These are phyloP conservation scores for Diaporthe destruens DNA, from an alignment of 2,329 filamentous ascomycete genomes.

Conservation along the genomic window DNA sequence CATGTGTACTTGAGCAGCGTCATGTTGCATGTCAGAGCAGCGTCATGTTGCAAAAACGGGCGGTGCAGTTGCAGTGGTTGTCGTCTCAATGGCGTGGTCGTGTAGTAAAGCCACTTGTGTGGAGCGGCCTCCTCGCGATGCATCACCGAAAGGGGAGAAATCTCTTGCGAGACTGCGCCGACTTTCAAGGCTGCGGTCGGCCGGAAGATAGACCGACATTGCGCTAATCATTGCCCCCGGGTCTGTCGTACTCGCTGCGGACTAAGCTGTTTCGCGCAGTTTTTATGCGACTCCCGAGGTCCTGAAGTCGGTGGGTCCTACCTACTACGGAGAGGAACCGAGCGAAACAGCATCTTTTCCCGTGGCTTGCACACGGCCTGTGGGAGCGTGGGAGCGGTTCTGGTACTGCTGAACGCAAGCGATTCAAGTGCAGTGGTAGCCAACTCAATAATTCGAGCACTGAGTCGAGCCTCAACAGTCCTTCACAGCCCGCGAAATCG, in stretches of 20 bases:
- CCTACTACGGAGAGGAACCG: background rate
- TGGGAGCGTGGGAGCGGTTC: no score
- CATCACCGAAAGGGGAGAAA: slow-evolving; percentile 7
- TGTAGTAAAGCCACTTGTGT: slow-evolving; percentile 2
- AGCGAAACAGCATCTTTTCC: slow-evolving; percentile 26
- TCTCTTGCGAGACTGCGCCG: slow-evolving; percentile 26
- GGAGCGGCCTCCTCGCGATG: background rate
- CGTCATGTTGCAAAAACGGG: background rate
- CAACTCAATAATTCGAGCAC: background rate
- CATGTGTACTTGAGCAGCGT: background rate
- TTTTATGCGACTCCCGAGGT: slow-evolving; percentile 21
- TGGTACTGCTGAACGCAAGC: background rate
- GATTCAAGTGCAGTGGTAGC: background rate
- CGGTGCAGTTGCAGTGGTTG: background rate
- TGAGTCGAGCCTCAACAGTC: background rate
- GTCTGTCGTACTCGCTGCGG: background rate
- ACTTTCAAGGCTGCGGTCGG: slow-evolving; percentile 11
- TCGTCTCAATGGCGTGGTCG: background rate
- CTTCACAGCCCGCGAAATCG: background rate
- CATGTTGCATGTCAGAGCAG: background rate
- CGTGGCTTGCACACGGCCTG: background rate
- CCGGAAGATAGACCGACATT: background rate
- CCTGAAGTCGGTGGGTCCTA: slow-evolving; percentile 7
- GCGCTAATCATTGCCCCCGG: slow-evolving; percentile 13
- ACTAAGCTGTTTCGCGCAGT: slow-evolving; percentile 26